These are phyloP conservation scores for Fomitiporia mediterranea DNA, from an alignment of 1,284 basidiomycete genomes.

Conservation along the genomic window DNA sequence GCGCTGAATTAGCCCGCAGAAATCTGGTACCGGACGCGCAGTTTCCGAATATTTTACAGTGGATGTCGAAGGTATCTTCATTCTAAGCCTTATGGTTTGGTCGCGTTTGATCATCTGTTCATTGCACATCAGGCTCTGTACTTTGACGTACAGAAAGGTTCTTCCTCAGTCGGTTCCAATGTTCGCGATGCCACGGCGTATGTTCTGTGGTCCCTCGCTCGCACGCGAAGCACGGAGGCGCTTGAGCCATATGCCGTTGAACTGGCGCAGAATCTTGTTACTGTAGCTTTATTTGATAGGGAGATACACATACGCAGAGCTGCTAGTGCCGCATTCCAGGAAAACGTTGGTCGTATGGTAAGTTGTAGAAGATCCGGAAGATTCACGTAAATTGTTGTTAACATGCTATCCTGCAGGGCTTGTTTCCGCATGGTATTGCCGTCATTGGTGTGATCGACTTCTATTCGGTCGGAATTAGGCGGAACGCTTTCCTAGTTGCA, in stretches of 20 bases:
- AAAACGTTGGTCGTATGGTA: constrained; percentile 92
- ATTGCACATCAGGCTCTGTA: constrained; percentile 64
- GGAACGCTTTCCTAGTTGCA: constrained; percentile 79
- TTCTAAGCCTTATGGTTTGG: constrained; percentile 7
- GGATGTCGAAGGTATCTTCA: constrained; percentile 68
- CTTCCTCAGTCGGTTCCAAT: constrained; percentile 90
- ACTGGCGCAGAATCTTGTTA: constrained; percentile 70
- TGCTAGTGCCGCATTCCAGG: constrained; percentile 97
- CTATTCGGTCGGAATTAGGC: constrained; percentile 83
- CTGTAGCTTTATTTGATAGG: constrained; percentile 84
- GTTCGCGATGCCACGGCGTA: constrained; percentile 96
- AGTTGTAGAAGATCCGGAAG: constrained; percentile 27
- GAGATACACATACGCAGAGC: constrained; percentile 96
- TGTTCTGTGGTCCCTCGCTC: constrained; percentile 90
- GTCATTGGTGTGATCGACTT: constrained; percentile 92
- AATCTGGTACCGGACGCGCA: constrained; percentile 60
- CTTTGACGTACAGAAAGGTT: constrained; percentile 89
- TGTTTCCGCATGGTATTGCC: constrained; percentile 93
- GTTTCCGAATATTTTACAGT: constrained; percentile 63
- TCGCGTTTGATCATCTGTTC: constrained; percentile 12
- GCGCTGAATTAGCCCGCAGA: constrained; percentile 88
- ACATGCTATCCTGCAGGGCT: constrained; percentile 43
- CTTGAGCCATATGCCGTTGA: constrained; percentile 58
- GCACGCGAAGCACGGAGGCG: constrained; percentile 61
- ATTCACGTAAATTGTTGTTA: background rate